A percentile compares a stretch with the other conserved stretches of the same genome.
Conservation (phyloP, 1,284 basidiomycete genomes). For the Pseudozyma sp. region DNA sequence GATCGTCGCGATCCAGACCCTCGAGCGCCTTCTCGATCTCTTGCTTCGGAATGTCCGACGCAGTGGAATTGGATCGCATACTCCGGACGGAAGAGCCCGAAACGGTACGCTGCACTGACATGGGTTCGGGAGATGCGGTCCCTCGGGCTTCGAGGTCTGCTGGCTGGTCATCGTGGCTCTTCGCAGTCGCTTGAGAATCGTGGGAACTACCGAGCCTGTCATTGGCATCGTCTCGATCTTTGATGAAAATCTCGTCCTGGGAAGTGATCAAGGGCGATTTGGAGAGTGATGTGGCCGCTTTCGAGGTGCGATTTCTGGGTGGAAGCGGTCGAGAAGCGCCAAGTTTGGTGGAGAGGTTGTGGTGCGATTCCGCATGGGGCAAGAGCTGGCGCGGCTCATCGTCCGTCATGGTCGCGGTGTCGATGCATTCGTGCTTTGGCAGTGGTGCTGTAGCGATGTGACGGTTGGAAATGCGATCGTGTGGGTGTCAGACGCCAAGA, state of each 20-base stretch:
- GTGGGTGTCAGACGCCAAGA: background rate
- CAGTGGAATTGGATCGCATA: slow-evolving; percentile 13
- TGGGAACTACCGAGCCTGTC: slow-evolving; percentile 14
- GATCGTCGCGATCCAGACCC: slow-evolving; percentile 51
- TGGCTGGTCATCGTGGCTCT: slow-evolving; percentile 9
- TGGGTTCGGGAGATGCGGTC: slow-evolving; percentile 28
- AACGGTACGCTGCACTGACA: slow-evolving; percentile 24
- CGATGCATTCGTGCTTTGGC: slow-evolving; percentile 1
- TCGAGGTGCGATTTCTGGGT: slow-evolving; percentile 30
- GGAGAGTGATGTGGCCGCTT: slow-evolving; percentile 5
- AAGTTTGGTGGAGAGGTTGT: slow-evolving; percentile 36
- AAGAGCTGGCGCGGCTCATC: slow-evolving; percentile 39
- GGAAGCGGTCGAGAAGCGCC: slow-evolving; percentile 39
- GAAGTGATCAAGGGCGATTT: slow-evolving; percentile 2
- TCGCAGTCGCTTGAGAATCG: slow-evolving; percentile 21
- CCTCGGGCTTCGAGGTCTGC: slow-evolving; percentile 35
- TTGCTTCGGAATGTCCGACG: slow-evolving; percentile 52
- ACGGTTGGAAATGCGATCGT: background rate
- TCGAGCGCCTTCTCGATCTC: slow-evolving; percentile 58
- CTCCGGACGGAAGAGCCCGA: slow-evolving; percentile 34
- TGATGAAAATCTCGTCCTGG: background rate
- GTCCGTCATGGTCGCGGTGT: slow-evolving; percentile 22
- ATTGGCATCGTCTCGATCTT: background rate
- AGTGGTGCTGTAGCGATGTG: background rate
- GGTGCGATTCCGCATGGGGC: slow-evolving; percentile 42